Evolutionary conservation across 2,329 filamentous ascomycete species (phyloP).

Genomic region (Clarireedia sp.): DNA sequence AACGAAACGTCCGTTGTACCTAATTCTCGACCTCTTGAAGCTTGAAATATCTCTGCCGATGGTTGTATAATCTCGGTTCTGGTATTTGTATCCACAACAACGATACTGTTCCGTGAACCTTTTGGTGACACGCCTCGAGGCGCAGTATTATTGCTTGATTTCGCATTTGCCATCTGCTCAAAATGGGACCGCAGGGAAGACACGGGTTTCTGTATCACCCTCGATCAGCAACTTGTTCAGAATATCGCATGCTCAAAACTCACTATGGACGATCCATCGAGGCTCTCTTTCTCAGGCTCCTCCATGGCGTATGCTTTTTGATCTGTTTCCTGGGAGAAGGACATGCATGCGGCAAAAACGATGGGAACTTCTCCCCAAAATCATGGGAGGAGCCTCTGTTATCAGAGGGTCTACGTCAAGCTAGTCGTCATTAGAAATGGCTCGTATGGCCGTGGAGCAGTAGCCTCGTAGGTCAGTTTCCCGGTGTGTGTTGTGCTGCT

Average conservation of each 20-base stretch:
- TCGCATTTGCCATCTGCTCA: slow-evolving; percentile 60
- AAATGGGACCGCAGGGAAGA: slow-evolving; percentile 76
- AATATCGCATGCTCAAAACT: slow-evolving; percentile 27
- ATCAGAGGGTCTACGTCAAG: slow-evolving; percentile 5
- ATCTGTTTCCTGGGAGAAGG: not conserved
- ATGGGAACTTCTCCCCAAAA: not conserved
- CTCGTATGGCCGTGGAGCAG: slow-evolving; percentile 1
- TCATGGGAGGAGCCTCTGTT: slow-evolving; percentile 7
- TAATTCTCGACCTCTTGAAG: slow-evolving; percentile 21
- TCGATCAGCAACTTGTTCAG: slow-evolving; percentile 10
- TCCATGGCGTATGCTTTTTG: slow-evolving; percentile 32
- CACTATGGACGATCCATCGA: slow-evolving; percentile 71
- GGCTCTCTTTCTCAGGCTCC: slow-evolving; percentile 45
- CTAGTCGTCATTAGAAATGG: slow-evolving; percentile 10
- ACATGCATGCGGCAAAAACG: not conserved
- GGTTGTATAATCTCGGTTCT: slow-evolving; percentile 16
- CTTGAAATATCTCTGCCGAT: slow-evolving; percentile 14
- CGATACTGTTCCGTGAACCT: slow-evolving; percentile 15
- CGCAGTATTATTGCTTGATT: slow-evolving; percentile 30
- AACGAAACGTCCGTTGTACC: slow-evolving; percentile 19
- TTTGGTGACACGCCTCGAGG: slow-evolving; percentile 24
- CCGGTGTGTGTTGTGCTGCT: slow-evolving; percentile 1
- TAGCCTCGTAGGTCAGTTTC: slow-evolving; percentile 1
- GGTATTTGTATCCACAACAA: slow-evolving; percentile 16
- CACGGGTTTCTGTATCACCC: slow-evolving; percentile 60